A percentile compares a stretch with the other conserved stretches of the same genome.
phyloP scores from a whole-genome alignment of 345 rosid genomes.

The Hibiscus tridactylites region DNA sequence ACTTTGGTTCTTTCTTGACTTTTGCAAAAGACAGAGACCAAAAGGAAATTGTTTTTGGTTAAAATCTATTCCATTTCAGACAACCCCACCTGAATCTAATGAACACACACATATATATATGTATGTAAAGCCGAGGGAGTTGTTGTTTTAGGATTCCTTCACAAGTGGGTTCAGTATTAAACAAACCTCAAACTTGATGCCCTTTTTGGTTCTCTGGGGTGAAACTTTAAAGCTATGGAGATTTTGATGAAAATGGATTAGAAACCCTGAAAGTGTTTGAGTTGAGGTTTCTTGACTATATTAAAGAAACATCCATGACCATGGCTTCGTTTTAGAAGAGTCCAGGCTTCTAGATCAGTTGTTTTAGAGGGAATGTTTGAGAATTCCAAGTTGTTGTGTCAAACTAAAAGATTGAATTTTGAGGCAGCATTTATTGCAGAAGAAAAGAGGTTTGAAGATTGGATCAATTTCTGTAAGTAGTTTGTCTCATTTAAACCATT shows the following conservation, averaged over 20 bases:
- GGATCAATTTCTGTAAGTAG: background rate
- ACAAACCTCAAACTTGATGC: background rate
- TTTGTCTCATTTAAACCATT: background rate
- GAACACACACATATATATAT: background rate
- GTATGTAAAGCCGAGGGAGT: background rate
- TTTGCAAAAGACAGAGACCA: background rate
- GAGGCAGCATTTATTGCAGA: background rate
- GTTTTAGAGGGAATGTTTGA: too few species aligned
- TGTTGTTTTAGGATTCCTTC: background rate
- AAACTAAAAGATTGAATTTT: too few species aligned
- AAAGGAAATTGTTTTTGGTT: background rate
- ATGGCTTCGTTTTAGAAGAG: too few species aligned
- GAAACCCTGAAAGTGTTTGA: constrained; percentile 10
- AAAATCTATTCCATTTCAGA: background rate
- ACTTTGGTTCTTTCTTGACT: constrained; percentile 1
- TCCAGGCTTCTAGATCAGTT: too few species aligned
- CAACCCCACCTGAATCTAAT: background rate
- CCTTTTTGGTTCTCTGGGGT: background rate
- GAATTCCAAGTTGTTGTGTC: too few species aligned
- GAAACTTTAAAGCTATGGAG: background rate
- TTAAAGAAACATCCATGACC: too few species aligned
- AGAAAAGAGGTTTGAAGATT: background rate
- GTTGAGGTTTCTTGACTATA: background rate
- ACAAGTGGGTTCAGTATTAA: background rate
- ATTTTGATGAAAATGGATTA: background rate